Base-by-base conservation (phyloP, 192 early-diverging fungal species). In the Lobulomyces angularis region DNA sequence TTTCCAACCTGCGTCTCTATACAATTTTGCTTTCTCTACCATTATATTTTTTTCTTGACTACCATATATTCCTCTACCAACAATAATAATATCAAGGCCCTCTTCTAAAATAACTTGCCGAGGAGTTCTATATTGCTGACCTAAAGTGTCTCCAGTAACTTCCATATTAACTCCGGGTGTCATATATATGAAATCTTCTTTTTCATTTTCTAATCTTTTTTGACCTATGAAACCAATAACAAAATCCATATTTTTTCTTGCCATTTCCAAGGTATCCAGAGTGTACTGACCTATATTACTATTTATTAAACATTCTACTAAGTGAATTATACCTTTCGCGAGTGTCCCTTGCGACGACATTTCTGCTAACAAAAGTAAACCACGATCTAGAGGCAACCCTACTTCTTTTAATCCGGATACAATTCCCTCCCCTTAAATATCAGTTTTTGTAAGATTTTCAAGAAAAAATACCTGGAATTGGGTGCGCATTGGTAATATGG, bases 1-100 rank as follows among this genome's bases (percentile, higher is more conserved):
- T 26, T 77, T 63, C 94, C 94, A 98, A n/a, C 94, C 94, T 24
- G 89, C 90, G 44, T 85, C 72, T 40, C 77, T 74, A 57, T 95
- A 98, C 44, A 74, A 67, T 60, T 80, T 68, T 18, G 88, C 88
- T 26, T 51, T 51, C 11, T 11, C 16, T 12, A 12, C 32, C 38
- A 32, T 39, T 26, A 44, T 45, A 1, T 53, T 53, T 2, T 51
- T 45, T 46, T 92, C 86, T n/a, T 77, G 83, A 5, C 77, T 70
- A 19, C 84, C 90, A 53, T 97, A 98, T 48, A 98, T 95, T 17
- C 88, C 95, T 34, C 95, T 69, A 25, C 95, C 95, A 8, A 98
- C 95, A 60, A 98, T 98, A 52, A 98, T 95, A 20, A 98, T 74
- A 65, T 98, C 95, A 41, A 88, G 85, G 19, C 79, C 80, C 44